Conservation (phyloP, 2,329 filamentous ascomycete genomes). For the Alternaria incomplexa region DNA sequence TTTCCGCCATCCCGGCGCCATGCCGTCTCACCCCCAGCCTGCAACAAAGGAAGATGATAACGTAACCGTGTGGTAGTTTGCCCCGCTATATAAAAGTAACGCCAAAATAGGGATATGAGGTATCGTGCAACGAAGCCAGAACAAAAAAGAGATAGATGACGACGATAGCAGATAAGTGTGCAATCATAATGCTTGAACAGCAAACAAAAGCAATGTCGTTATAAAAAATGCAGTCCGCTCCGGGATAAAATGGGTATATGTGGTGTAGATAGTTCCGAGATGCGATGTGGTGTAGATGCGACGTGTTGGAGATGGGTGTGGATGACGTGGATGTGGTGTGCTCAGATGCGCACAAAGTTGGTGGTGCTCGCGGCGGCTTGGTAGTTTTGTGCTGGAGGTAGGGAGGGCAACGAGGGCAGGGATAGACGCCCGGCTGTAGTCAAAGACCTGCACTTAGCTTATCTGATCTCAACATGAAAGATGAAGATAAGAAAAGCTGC, state of each 20-base stretch:
- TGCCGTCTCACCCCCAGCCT: not conserved
- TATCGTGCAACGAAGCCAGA: conserved; percentile 3
- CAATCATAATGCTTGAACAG: not conserved
- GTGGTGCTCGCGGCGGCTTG: conserved; percentile 25
- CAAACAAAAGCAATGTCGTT: not conserved
- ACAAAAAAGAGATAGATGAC: not conserved
- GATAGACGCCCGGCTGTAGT: conserved; percentile 30
- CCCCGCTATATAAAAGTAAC: not conserved
- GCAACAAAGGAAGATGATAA: not conserved
- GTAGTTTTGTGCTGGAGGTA: conserved; percentile 35
- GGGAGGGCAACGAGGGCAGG: conserved; percentile 28
- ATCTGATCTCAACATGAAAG: conserved; percentile 18
- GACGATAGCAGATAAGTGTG: not conserved
- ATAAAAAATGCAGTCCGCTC: not conserved
- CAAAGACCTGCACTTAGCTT: conserved; percentile 30
- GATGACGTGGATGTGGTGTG: not conserved
- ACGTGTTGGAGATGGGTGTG: not conserved
- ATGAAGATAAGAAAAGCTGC: conserved; percentile 18
- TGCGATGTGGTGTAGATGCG: not conserved
- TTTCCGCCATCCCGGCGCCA: not conserved
- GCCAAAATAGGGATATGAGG: not conserved
- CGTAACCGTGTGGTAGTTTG: not conserved
- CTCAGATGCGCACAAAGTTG: conserved; percentile 35
- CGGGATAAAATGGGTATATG: conserved; percentile 8
- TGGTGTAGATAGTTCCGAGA: not conserved